A percentile compares a stretch with the other conserved stretches of the same genome.
phyloP scores from a whole-genome alignment of 495 filamentous ascomycete genomes.

The Mycothermus thermophilus region DNA sequence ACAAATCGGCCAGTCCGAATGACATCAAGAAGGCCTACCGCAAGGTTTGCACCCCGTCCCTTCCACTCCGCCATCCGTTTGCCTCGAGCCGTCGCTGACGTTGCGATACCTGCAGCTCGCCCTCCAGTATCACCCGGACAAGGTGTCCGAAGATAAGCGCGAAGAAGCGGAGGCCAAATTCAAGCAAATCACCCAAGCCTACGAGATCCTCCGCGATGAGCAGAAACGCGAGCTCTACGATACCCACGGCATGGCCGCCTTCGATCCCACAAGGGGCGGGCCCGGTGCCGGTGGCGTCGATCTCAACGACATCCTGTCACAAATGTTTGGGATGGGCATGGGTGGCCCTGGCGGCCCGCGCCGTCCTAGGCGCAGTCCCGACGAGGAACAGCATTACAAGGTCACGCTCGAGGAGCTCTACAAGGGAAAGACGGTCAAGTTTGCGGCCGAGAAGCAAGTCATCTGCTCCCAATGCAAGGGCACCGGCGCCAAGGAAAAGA shows the following conservation, averaged over 20 bases:
- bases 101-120: slow-evolving; percentile 57
- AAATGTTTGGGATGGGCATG: slow-evolving; percentile 74
- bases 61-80: neutral
- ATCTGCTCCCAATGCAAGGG: slow-evolving; percentile 81
- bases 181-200: slow-evolving; percentile 82
- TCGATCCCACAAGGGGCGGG: slow-evolving; percentile 52
- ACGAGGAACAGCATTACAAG: slow-evolving; percentile 82
- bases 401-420: slow-evolving; percentile 87
- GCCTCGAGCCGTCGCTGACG: slow-evolving; percentile 4
- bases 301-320: slow-evolving; percentile 75
- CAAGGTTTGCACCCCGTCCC: slow-evolving; percentile 46
- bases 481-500: slow-evolving; percentile 78
- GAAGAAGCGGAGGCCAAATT: slow-evolving; percentile 76
- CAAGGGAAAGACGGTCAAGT: slow-evolving; percentile 96
- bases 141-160: slow-evolving; percentile 78
- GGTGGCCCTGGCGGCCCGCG: slow-evolving; percentile 36
- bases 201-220: slow-evolving; percentile 95
- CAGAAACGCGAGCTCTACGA: slow-evolving; percentile 86
- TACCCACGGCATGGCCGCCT: slow-evolving; percentile 88
- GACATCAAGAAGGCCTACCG: slow-evolving; percentile 97
- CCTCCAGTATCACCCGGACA: slow-evolving; percentile 82
- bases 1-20: slow-evolving; percentile 52
- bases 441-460: slow-evolving; percentile 83
- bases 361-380: slow-evolving; percentile 55
- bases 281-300: slow-evolving; percentile 60